phyloP scores from a whole-genome alignment of 2,329 filamentous ascomycete genomes.

The Didymella glomerata region DNA sequence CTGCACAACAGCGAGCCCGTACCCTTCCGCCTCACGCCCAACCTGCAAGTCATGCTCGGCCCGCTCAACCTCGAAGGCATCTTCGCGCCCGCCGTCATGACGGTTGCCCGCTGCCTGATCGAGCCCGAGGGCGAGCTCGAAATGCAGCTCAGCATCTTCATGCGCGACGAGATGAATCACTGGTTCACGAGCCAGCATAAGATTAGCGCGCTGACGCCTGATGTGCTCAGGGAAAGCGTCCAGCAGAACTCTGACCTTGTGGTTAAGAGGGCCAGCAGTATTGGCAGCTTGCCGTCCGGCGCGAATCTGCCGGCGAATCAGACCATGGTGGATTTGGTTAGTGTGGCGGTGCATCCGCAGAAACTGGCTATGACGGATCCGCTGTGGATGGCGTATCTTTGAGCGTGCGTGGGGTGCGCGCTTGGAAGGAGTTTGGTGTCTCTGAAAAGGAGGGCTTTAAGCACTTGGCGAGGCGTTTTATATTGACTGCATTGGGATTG shows the following conservation, averaged over 20 bases:
- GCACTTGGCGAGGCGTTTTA: too few relatives aligned
- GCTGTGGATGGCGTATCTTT: constrained; percentile 97
- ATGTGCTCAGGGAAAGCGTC: constrained; percentile 78
- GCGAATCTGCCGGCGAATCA: constrained; percentile 89
- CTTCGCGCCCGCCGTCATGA: constrained; percentile 94
- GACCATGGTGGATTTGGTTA: constrained; percentile 93
- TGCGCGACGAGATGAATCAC: constrained; percentile 96
- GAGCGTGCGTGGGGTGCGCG: too few relatives aligned
- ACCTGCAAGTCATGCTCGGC: constrained; percentile 94
- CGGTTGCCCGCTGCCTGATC: constrained; percentile 90
- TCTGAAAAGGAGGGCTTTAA: neutral
- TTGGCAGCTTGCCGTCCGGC: constrained; percentile 79
- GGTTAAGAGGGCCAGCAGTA: constrained; percentile 85
- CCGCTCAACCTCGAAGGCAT: constrained; percentile 95
- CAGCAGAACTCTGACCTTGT: constrained; percentile 89
- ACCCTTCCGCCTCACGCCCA: constrained; percentile 95
- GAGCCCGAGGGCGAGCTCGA: constrained; percentile 86
- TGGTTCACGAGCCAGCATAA: constrained; percentile 90
- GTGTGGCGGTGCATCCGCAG: constrained; percentile 90
- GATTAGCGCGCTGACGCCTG: constrained; percentile 60
- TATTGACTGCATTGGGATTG: too few relatives aligned
- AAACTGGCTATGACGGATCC: constrained; percentile 89
- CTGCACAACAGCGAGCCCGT: constrained; percentile 97
- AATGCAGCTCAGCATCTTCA: constrained; percentile 91
- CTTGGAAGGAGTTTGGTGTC: neutral